Conservation (phyloP, 345 rosid species). For the Draba incana region DNA sequence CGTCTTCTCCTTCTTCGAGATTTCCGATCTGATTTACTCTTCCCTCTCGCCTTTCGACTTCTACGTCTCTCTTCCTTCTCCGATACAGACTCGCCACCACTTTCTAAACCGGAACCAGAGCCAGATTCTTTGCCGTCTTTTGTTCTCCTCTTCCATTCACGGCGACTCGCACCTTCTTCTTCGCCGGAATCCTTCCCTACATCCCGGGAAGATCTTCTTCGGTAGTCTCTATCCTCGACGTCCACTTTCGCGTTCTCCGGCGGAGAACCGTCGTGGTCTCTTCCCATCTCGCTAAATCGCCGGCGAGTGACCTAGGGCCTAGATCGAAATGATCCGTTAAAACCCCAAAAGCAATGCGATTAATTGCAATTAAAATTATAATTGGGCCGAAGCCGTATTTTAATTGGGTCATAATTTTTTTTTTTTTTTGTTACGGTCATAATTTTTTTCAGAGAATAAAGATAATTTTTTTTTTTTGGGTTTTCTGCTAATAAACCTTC, state of each 20-base stretch:
- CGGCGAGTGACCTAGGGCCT: too few species aligned
- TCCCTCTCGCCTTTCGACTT: constrained; percentile 42
- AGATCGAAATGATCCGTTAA: background rate
- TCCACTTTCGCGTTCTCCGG: constrained; percentile 11
- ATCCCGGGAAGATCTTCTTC: constrained; percentile 35
- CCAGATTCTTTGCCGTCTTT: constrained; percentile 35
- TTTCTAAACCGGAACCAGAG: constrained; percentile 38
- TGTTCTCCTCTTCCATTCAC: constrained; percentile 36
- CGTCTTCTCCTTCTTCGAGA: constrained; percentile 42
- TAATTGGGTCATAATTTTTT: too few species aligned
- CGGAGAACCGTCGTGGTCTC: constrained; percentile 34
- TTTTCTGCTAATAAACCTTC: too few species aligned
- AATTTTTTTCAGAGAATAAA: too few species aligned
- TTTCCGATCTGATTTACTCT: constrained; percentile 45
- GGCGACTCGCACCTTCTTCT: constrained; percentile 42
- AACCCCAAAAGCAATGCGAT: too few species aligned
- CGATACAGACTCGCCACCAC: constrained; percentile 40
- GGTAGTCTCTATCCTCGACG: constrained; percentile 17
- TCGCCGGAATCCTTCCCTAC: constrained; percentile 3
- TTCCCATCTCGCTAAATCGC: constrained; percentile 29
- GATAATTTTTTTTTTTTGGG: too few species aligned
- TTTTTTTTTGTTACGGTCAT: too few species aligned
- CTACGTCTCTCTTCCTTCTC: constrained; percentile 44
- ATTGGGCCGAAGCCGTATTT: too few species aligned
- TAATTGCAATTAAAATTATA: too few species aligned